phyloP scores from a whole-genome alignment of 495 filamentous ascomycete species.

The Ascobolus immersus region DNA sequence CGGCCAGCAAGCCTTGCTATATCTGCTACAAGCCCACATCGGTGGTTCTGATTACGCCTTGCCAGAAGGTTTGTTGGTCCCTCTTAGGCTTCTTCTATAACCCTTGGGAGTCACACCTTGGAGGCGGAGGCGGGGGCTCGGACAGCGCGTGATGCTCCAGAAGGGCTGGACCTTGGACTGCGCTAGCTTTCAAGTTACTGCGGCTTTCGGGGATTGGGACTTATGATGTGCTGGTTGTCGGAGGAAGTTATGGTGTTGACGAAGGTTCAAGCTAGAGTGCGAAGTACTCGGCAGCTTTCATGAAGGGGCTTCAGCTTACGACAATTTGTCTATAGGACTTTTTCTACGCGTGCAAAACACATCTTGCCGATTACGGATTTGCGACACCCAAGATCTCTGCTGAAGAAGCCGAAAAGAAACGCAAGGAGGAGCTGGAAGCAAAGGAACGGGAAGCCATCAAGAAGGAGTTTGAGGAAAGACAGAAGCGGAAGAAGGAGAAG shows the following conservation, averaged over 20 bases:
- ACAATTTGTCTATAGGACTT: conserved; percentile 39
- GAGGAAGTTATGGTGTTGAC: neutral
- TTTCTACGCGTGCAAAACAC: conserved; percentile 69
- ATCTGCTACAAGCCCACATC: conserved; percentile 77
- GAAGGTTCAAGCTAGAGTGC: neutral
- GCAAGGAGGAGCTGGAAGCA: conserved; percentile 42
- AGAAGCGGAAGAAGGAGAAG: conserved; percentile 31
- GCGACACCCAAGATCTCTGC: conserved; percentile 54
- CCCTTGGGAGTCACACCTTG: neutral
- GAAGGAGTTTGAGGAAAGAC: conserved; percentile 52
- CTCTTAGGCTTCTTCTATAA: conserved; percentile 7
- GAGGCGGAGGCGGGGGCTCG: neutral
- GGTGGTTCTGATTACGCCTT: conserved; percentile 66
- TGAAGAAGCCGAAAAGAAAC: conserved; percentile 36
- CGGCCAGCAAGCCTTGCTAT: conserved; percentile 53
- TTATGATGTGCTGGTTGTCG: too few relatives aligned
- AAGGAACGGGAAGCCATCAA: conserved; percentile 49
- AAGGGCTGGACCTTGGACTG: neutral
- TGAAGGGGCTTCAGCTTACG: neutral
- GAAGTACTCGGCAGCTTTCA: neutral
- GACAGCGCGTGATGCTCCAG: neutral
- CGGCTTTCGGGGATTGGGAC: neutral
- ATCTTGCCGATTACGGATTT: conserved; percentile 65
- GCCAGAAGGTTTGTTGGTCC: conserved; percentile 92
- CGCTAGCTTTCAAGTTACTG: neutral